Conservation (phyloP, 2,329 filamentous ascomycete genomes). For the Aspergillus alliaceus region DNA sequence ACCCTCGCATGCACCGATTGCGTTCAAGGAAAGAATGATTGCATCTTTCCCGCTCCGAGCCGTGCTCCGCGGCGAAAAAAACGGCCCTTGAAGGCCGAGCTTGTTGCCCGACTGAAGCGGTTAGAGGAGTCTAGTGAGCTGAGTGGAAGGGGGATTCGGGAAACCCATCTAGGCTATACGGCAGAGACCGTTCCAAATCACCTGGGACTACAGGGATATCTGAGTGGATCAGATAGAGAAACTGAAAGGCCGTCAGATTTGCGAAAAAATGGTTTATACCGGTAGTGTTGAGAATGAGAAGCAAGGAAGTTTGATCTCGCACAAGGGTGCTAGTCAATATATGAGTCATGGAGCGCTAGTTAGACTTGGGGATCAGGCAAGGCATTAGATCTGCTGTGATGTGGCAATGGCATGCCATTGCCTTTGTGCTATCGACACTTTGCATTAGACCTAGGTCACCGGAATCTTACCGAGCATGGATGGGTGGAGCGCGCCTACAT, state of each 20-base stretch:
- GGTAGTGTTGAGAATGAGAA: neutral
- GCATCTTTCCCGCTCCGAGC: conserved; percentile 16
- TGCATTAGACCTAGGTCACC: too few relatives aligned
- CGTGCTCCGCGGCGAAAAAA: conserved; percentile 18
- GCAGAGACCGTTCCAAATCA: neutral
- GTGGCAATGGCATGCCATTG: too few relatives aligned
- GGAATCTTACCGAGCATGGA: too few relatives aligned
- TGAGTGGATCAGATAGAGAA: too few relatives aligned
- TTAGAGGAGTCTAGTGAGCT: conserved; percentile 16
- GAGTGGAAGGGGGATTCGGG: neutral
- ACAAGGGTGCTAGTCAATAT: conserved; percentile 11
- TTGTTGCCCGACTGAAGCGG: conserved; percentile 15
- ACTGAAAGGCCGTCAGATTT: too few relatives aligned
- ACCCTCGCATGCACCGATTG: conserved; percentile 25
- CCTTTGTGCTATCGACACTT: too few relatives aligned
- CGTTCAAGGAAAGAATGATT: conserved; percentile 12
- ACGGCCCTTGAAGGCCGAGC: conserved; percentile 18
- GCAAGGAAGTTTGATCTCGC: neutral
- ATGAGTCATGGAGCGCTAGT: conserved; percentile 17
- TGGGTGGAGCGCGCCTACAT: too few relatives aligned
- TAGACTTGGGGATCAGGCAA: conserved; percentile 16
- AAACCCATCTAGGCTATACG: too few relatives aligned
- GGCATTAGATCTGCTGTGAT: too few relatives aligned
- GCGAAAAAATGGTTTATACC: neutral
- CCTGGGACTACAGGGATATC: too few relatives aligned